A percentile compares a stretch with the other conserved stretches of the same genome.
These are phyloP conservation scores for Ceratocystis diversiconidia DNA, from an alignment of 2,329 filamentous ascomycete species.

Conservation along the genomic window DNA sequence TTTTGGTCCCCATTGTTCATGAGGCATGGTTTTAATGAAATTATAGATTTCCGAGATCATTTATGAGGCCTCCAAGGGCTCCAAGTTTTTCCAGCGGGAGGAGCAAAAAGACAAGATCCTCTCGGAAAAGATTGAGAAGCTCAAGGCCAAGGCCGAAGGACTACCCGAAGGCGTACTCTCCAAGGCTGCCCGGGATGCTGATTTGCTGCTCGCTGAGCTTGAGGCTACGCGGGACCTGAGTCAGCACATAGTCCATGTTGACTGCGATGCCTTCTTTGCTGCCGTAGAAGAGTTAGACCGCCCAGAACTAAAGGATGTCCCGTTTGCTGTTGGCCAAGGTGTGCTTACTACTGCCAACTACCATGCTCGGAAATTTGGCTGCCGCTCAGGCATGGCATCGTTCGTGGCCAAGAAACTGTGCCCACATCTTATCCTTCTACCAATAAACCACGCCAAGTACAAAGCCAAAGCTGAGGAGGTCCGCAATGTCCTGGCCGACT, in stretches of 20 bases:
- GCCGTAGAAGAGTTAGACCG: constrained; percentile 76
- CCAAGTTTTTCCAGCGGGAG: constrained; percentile 90
- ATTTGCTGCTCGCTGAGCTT: constrained; percentile 66
- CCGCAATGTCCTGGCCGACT: constrained; percentile 65
- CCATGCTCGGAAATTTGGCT: constrained; percentile 75
- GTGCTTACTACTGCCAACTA: constrained; percentile 68
- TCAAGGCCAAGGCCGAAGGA: constrained; percentile 58
- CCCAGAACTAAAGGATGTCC: constrained; percentile 71
- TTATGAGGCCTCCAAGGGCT: constrained; percentile 90
- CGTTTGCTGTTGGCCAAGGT: constrained; percentile 73
- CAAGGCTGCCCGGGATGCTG: constrained; percentile 58
- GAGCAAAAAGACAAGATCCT: constrained; percentile 67
- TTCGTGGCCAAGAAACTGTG: constrained; percentile 94
- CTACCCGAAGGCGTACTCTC: constrained; percentile 65
- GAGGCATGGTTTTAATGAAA: neutral
- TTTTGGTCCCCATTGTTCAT: neutral
- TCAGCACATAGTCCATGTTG: constrained; percentile 77
- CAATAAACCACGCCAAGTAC: constrained; percentile 83
- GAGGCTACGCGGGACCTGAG: constrained; percentile 67
- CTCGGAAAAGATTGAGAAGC: constrained; percentile 71
- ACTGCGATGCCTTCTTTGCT: constrained; percentile 96
- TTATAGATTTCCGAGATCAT: constrained; percentile 79
- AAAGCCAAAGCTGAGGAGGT: constrained; percentile 79
- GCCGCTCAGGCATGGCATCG: constrained; percentile 85
- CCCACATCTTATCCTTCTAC: constrained; percentile 67